Evolutionary conservation across 495 filamentous ascomycete species (phyloP).

Genomic region (Daldinia vernicosa): DNA sequence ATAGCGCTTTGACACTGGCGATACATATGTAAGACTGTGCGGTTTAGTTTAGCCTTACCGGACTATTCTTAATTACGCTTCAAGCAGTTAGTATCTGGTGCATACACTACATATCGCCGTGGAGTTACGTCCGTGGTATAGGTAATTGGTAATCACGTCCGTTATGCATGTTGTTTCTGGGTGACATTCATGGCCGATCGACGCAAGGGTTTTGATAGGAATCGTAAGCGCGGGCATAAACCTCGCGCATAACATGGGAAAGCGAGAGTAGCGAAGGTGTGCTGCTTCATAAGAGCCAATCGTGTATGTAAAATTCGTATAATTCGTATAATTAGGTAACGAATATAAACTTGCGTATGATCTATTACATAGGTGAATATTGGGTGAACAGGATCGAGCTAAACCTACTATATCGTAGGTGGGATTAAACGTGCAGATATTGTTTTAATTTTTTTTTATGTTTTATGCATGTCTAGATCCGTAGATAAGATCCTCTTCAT

Average conservation of each 20-base stretch:
- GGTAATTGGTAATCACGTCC: neutral
- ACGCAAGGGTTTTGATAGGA: slow-evolving; percentile 12
- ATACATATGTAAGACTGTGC: neutral
- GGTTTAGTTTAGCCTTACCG: neutral
- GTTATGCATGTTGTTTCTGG: neutral
- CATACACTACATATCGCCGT: too few relatives aligned
- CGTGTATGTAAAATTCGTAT: neutral
- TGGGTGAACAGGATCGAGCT: too few relatives aligned
- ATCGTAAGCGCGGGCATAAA: slow-evolving; percentile 15
- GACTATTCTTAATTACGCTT: neutral
- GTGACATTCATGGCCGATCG: slow-evolving; percentile 3
- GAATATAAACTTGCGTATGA: neutral
- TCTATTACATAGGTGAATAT: too few relatives aligned
- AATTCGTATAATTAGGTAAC: too few relatives aligned
- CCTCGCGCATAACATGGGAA: slow-evolving; percentile 26
- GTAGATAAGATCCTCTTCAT: slow-evolving; percentile 2
- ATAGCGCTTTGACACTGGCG: neutral
- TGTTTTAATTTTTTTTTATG: neutral
- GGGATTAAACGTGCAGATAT: neutral
- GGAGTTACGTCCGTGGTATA: neutral
- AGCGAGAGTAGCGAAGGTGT: slow-evolving; percentile 16
- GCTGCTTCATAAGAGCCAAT: neutral
- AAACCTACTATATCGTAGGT: neutral
- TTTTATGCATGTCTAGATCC: slow-evolving; percentile 7
- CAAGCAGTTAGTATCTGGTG: neutral